These are phyloP conservation scores for Capsicum chinense DNA, from an alignment of 257 asterid species.

Conservation along the genomic window DNA sequence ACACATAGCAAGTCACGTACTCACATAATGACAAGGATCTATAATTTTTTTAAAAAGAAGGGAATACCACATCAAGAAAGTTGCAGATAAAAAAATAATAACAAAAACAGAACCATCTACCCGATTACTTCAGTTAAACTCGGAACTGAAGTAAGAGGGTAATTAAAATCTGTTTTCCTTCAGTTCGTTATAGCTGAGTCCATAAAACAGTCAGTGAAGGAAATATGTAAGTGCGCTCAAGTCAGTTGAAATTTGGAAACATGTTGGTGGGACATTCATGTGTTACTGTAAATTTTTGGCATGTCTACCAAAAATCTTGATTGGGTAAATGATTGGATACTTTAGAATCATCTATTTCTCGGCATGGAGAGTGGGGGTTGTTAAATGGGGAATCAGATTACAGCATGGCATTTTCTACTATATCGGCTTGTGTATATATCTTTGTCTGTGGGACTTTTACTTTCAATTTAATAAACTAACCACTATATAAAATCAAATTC, in stretches of 20 bases:
- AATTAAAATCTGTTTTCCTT: constrained; percentile 5
- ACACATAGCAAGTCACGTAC: background rate
- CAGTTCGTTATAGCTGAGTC: background rate
- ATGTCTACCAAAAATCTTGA: background rate
- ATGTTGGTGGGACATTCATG: background rate
- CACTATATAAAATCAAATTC: background rate
- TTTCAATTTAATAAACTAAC: background rate
- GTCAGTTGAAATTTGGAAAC: background rate
- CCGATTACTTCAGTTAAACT: constrained; percentile 7
- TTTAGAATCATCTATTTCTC: background rate
- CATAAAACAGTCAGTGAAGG: background rate
- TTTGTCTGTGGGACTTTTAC: background rate
- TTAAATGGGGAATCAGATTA: background rate
- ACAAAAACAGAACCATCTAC: background rate
- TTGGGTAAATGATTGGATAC: background rate
- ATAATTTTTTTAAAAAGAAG: background rate
- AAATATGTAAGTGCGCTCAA: background rate
- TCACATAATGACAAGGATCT: background rate
- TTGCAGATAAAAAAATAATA: background rate
- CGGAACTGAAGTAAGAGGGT: background rate
- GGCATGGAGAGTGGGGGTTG: background rate
- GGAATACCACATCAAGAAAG: background rate
- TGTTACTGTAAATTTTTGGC: background rate
- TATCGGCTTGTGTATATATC: background rate
- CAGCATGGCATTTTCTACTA: background rate